Conservation (phyloP, 2,329 filamentous ascomycete species). For the Hypoxylon sp. region DNA sequence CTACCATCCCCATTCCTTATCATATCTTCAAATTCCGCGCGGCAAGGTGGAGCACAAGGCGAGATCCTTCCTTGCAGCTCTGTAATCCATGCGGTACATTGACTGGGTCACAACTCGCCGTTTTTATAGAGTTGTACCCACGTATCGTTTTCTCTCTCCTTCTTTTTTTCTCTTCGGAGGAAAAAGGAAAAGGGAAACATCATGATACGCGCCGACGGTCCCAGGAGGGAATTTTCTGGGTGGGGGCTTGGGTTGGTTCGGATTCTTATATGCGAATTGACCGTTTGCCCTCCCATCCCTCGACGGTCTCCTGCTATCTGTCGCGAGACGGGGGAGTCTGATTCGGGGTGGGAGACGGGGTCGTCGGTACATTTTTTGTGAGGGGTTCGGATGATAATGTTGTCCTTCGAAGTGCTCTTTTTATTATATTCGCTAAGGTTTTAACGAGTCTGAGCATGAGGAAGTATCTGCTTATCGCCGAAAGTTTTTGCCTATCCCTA, state of each 20-base stretch:
- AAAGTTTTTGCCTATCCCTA: too few species aligned
- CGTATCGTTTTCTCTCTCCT: constrained; percentile 39
- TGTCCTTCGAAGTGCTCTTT: too few species aligned
- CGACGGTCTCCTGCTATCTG: constrained; percentile 54
- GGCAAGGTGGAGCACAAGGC: constrained; percentile 82
- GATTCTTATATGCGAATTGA: constrained; percentile 54
- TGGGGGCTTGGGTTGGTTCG: constrained; percentile 51
- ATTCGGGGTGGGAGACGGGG: constrained; percentile 53
- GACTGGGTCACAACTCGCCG: constrained; percentile 48
- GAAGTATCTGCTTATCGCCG: too few species aligned
- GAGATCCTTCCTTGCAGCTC: constrained; percentile 79
- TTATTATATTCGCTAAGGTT: too few species aligned
- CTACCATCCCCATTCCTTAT: neutral
- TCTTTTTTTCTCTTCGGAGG: neutral
- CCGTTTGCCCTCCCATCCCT: constrained; percentile 58
- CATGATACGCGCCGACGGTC: constrained; percentile 44
- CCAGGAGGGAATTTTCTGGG: constrained; percentile 48
- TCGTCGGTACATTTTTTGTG: constrained; percentile 57
- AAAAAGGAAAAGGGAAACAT: neutral
- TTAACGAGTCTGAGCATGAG: too few species aligned
- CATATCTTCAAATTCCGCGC: constrained; percentile 64
- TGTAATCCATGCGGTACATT: constrained; percentile 81
- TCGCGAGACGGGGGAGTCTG: constrained; percentile 36
- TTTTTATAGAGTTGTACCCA: constrained; percentile 19
- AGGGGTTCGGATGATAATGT: neutral